phyloP scores from a whole-genome alignment of 164 flowering plant genomes.

The Protea cynaroides region DNA sequence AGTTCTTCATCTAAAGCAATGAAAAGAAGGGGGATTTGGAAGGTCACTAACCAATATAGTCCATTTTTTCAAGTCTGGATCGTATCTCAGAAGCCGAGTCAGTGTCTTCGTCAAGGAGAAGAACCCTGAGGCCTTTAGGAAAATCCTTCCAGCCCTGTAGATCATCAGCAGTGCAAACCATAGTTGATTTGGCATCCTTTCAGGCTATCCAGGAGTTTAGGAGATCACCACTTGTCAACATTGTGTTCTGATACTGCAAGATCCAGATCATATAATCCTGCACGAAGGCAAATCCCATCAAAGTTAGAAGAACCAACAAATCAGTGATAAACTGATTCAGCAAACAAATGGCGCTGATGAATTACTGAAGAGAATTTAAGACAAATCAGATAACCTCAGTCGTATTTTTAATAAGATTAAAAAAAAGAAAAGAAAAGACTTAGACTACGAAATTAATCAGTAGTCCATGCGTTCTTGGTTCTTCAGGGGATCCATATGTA shows the following conservation, averaged over 20 bases:
- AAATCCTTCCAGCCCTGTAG: conserved; percentile 73
- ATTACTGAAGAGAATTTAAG: not conserved
- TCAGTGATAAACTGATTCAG: no score
- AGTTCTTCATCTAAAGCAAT: conserved; percentile 1
- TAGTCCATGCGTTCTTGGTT: not conserved
- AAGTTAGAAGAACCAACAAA: not conserved
- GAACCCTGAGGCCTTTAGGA: conserved; percentile 82
- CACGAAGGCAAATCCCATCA: not conserved
- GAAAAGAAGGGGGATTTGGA: conserved; percentile 2
- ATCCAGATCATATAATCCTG: conserved; percentile 4
- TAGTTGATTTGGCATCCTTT: conserved; percentile 69
- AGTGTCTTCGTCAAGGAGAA: conserved; percentile 60
- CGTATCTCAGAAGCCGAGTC: conserved; percentile 49
- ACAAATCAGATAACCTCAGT: not conserved
- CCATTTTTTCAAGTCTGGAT: conserved; percentile 80
- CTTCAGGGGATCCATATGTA: not conserved
- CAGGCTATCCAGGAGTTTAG: conserved; percentile 19
- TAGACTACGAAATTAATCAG: not conserved
- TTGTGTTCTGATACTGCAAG: conserved; percentile 15
- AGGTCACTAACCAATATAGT: conserved; percentile 59
- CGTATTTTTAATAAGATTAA: not conserved
- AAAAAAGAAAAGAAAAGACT: not conserved
- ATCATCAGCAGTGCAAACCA: conserved; percentile 82
- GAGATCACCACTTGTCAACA: conserved; percentile 18
- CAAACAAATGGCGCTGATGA: no score